Percentiles rank a stretch among this genome's conserved stretches.
Evolutionary conservation across 805 yeast genomes (phyloP).

Genomic region (Yamadazyma laniorum): DNA sequence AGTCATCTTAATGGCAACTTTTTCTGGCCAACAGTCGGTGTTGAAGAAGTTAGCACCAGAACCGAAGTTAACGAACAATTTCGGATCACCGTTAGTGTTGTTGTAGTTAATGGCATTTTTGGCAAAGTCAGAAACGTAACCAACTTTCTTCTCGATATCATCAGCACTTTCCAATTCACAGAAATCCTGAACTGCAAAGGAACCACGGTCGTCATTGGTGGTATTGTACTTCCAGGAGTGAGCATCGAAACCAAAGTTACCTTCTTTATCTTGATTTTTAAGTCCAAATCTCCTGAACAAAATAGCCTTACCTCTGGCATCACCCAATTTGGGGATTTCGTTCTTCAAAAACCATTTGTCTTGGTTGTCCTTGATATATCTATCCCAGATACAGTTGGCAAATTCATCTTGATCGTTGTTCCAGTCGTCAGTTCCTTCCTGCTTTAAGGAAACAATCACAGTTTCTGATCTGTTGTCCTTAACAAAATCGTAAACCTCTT

Average conservation of each 20-base stretch:
- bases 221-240: conserved; percentile 65
- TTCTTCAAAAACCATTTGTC: conserved; percentile 60
- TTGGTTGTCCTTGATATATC: conserved; percentile 48
- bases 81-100: conserved; percentile 41
- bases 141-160: conserved; percentile 56
- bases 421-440: conserved; percentile 72
- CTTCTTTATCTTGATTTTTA: conserved; percentile 39
- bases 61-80: conserved; percentile 68
- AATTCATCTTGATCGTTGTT: conserved; percentile 63
- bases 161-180: conserved; percentile 56
- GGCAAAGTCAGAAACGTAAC: conserved; percentile 55
- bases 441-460: conserved; percentile 66
- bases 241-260: conserved; percentile 66
- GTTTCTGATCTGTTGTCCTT: conserved; percentile 53
- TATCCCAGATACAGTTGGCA: conserved; percentile 57
- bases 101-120: conserved; percentile 52
- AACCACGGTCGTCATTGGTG: conserved; percentile 61
- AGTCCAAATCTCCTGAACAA: conserved; percentile 74
- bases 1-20: conserved; percentile 54
- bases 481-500: conserved; percentile 60
- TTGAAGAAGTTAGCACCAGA: conserved; percentile 73
- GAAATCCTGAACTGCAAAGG: conserved; percentile 67
- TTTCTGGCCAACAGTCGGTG: conserved; percentile 71
- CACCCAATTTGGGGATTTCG: conserved; percentile 56
- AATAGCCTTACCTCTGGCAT: conserved; percentile 63